Evolutionary conservation across 2,329 filamentous ascomycete species (phyloP), one percentile per base, ranked within the genome.

Genomic region (Xylaria sp.): DNA sequence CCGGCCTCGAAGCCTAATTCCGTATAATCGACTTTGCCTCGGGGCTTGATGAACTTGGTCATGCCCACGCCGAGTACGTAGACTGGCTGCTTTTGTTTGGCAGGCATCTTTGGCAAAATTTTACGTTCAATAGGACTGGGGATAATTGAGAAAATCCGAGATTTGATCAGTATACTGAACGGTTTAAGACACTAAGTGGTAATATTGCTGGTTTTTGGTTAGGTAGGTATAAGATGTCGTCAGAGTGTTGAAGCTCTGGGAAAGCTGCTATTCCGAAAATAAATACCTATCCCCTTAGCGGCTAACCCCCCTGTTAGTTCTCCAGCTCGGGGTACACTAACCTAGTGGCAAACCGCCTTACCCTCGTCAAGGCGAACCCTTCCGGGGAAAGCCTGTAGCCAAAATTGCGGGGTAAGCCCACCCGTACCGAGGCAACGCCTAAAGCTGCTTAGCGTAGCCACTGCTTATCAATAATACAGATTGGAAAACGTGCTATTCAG

Each of bases 41-140:
- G 89, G 47, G 94, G 94, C 85, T 97, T 97, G 87, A 97, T 95
- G 87, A 98, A 98, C 82, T 97, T 97, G 82, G 95, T 98, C 93
- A 98, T 96, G 83, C 95, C 95, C 73, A 98, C 96, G 84, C 95
- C 95, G 68, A 98, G 89, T 77, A 98, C 92, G 85, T 98, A 98
- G 85, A 84, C 84, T 66, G 85, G 84, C 61, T 83, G 79, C 74
- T 84, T 85, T 73, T 81, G 77, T 71, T 83, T 83, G 74, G 80
- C 79, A 54, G 83, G 78, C 85, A 87, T 87, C 64, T 65, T 78
- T 25, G 10, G 11, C 13, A 9, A 36, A 15, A 3, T 3, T n/a
- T 49, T 36, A 15, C 42, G 22, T 3, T 47, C 6, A 38, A 55
- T 11, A 27, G 15, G 42, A 20, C 36, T 20, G 11, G 13, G 9